Conservation (phyloP, 768 basidiomycete genomes). For the Amanita molliuscula region DNA sequence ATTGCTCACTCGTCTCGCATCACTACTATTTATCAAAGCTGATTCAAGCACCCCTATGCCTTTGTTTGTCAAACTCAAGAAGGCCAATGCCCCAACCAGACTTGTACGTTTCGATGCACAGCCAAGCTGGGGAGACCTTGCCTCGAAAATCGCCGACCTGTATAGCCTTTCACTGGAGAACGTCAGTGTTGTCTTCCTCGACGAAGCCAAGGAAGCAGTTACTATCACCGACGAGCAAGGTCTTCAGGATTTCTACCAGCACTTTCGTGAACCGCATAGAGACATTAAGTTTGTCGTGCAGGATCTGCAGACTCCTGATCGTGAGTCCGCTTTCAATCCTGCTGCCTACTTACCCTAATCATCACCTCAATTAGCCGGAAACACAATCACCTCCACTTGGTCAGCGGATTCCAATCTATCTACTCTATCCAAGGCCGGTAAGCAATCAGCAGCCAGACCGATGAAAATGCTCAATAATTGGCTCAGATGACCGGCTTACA, state of each 20-base stretch:
- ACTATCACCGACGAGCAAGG: not conserved
- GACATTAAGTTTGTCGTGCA: conserved; percentile 7
- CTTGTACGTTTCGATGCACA: conserved; percentile 1
- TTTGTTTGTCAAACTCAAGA: conserved; percentile 9
- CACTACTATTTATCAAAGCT: too few species aligned
- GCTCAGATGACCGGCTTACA: conserved; percentile 7
- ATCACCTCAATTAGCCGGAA: conserved; percentile 2
- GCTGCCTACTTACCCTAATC: not conserved
- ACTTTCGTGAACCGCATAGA: not conserved
- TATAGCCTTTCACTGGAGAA: not conserved
- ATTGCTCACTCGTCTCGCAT: too few species aligned
- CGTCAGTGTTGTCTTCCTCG: conserved; percentile 4
- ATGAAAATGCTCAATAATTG: conserved; percentile 5
- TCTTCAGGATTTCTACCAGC: not conserved
- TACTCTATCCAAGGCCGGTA: conserved; percentile 3
- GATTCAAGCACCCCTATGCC: too few species aligned
- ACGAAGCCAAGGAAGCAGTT: conserved; percentile 1
- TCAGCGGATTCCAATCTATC: conserved; percentile 8
- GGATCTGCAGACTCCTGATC: conserved; percentile 7
- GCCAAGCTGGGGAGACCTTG: conserved; percentile 3
- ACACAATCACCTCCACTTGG: conserved; percentile 7
- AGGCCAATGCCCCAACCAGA: conserved; percentile 3
- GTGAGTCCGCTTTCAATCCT: conserved; percentile 6
- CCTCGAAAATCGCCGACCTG: conserved; percentile 1
- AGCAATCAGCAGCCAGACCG: conserved; percentile 6